phyloP scores from a whole-genome alignment of 106 monocot genomes.

The Acorus calamus region DNA sequence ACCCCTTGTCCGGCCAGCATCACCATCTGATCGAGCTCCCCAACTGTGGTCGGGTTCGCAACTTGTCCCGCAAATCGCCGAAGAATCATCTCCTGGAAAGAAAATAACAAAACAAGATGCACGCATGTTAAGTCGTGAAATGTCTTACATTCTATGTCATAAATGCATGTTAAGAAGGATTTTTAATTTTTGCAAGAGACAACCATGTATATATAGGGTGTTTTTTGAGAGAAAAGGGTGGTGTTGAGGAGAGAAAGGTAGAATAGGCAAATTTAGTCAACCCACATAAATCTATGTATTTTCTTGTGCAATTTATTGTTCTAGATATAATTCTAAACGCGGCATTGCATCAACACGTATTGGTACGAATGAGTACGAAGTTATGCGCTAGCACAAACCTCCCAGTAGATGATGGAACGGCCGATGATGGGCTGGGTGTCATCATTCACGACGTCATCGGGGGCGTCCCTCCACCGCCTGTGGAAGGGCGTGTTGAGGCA shows the following conservation, averaged over 20 bases:
- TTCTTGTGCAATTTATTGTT: no score
- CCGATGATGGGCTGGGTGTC: constrained; percentile 1
- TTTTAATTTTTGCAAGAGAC: no score
- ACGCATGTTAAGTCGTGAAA: neutral
- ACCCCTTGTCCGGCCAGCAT: neutral
- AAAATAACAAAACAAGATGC: neutral
- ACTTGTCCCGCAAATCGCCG: neutral
- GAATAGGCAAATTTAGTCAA: no score
- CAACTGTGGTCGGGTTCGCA: neutral
- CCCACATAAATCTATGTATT: no score
- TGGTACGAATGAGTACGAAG: neutral
- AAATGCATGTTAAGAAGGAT: no score
- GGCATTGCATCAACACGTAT: neutral
- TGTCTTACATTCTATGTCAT: neutral
- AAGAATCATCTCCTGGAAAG: neutral
- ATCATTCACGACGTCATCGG: neutral
- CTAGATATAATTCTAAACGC: neutral
- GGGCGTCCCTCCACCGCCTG: constrained; percentile 1
- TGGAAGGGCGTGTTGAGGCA: constrained; percentile 5
- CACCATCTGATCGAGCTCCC: neutral
- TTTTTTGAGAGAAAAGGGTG: no score
- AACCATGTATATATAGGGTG: no score
- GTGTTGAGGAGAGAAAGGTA: no score
- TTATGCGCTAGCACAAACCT: neutral
- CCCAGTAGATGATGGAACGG: neutral